A percentile compares a stretch with the other conserved stretches of the same genome.
These are phyloP conservation scores for Populus hybrid DNA, from an alignment of 441 rosid species.

Conservation along the genomic window DNA sequence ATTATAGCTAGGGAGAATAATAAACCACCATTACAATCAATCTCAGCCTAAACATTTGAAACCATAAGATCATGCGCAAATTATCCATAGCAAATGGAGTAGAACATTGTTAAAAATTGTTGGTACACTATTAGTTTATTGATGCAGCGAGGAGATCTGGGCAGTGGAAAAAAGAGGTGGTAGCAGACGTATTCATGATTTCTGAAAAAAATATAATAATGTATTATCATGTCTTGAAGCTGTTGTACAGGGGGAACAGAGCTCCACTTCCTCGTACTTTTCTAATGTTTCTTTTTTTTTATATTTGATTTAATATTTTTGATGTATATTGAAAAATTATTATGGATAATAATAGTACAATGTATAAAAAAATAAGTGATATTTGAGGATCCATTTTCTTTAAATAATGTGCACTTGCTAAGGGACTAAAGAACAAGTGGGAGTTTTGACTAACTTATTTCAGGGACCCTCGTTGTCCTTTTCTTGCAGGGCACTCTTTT, in stretches of 20 bases:
- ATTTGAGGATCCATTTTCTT: neutral
- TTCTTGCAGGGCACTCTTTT: neutral
- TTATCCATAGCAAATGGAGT: neutral
- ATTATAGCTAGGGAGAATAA: no score
- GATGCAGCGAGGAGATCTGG: slow-evolving; percentile 27
- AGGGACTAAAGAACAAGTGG: neutral
- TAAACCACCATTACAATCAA: neutral
- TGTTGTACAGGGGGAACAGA: slow-evolving; percentile 42
- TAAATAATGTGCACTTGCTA: neutral
- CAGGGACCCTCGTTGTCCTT: neutral
- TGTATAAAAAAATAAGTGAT: neutral
- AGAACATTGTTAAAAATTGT: neutral
- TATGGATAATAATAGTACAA: no score
- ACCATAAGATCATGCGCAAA: neutral
- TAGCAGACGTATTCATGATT: slow-evolving; percentile 20
- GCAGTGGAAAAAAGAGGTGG: slow-evolving; percentile 33
- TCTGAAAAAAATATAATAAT: slow-evolving; percentile 20
- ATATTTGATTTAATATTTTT: neutral
- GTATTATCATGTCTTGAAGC: slow-evolving; percentile 33
- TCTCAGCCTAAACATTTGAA: neutral
- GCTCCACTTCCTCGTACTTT: slow-evolving; percentile 56
- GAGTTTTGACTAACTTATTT: neutral
- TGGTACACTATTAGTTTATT: neutral
- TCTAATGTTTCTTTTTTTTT: neutral
- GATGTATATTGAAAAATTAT: no score